Evolutionary conservation across 208 protist species (phyloP).

Genomic region (Wallacemonas rigidus): DNA sequence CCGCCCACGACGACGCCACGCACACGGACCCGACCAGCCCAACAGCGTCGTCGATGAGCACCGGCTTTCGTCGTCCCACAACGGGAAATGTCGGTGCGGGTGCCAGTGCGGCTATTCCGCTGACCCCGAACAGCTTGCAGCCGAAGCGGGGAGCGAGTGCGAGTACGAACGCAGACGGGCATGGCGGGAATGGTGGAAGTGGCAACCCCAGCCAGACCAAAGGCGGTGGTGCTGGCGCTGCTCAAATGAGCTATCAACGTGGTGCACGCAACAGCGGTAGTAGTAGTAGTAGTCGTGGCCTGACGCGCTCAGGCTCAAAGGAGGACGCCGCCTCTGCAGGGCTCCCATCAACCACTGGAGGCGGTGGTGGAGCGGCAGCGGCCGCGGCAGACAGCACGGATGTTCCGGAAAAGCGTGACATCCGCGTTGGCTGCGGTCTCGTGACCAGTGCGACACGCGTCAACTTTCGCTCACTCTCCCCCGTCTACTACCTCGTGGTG

Average conservation of each 20-base stretch:
- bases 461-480: slow-evolving; percentile 83
- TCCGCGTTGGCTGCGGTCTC: slow-evolving; percentile 66
- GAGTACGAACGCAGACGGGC: background rate
- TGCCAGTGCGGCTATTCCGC: slow-evolving; percentile 22
- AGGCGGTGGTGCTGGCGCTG: background rate
- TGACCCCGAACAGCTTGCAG: slow-evolving; percentile 1
- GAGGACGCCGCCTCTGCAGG: background rate
- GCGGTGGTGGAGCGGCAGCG: background rate
- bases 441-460: slow-evolving; percentile 64
- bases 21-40: background rate
- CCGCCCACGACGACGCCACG: background rate
- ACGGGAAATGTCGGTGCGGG: background rate
- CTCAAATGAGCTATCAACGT: background rate
- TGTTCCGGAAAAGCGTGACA: slow-evolving; percentile 1
- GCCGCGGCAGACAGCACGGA: background rate
- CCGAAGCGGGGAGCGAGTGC: background rate
- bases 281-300: background rate
- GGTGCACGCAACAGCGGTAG: background rate
- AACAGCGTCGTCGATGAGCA: background rate
- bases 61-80: background rate
- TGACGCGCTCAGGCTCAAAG: slow-evolving; percentile 2
- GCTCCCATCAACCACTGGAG: background rate
- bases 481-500: slow-evolving; percentile 74
- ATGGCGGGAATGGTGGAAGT: slow-evolving; percentile 1
- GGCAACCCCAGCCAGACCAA: background rate